A percentile compares a stretch with the other conserved stretches of the same genome.
Conservation (phyloP, 2,329 filamentous ascomycete species). For the Monilinia laxa region DNA sequence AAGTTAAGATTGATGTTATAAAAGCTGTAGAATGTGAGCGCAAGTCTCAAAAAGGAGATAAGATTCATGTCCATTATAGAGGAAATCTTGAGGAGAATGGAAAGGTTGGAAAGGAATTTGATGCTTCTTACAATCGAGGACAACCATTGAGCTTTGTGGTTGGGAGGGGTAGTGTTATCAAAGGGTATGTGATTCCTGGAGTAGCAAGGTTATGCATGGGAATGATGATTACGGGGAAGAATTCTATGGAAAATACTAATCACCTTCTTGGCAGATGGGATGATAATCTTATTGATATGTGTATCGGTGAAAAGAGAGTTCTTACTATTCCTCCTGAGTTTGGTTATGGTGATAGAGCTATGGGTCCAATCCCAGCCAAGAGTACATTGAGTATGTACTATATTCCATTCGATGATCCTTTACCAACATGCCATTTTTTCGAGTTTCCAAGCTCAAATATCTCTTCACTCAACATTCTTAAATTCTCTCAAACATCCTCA, state of each 20-base stretch:
- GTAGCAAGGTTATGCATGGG: not conserved
- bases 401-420: not conserved
- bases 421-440: too few relatives aligned
- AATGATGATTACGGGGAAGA: not conserved
- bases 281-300: conserved; percentile 87
- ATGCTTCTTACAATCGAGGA: conserved; percentile 77
- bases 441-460: too few relatives aligned
- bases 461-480: conserved; percentile 19
- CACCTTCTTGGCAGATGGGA: conserved; percentile 66
- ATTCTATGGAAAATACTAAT: conserved; percentile 9
- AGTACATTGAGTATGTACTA: conserved; percentile 66
- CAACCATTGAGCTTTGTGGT: conserved; percentile 76
- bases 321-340: conserved; percentile 85
- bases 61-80: conserved; percentile 82
- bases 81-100: conserved; percentile 65
- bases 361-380: conserved; percentile 81
- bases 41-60: conserved; percentile 74
- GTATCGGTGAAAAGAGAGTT: conserved; percentile 87
- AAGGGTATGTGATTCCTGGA: conserved; percentile 59
- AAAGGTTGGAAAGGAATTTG: conserved; percentile 72
- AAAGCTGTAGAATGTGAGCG: conserved; percentile 74
- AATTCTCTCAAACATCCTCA: conserved; percentile 23
- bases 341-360: conserved; percentile 73
- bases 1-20: conserved; percentile 75
- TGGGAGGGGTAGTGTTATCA: conserved; percentile 81